Conservation (phyloP, 768 basidiomycete species). For the Hericium rajendrae region DNA sequence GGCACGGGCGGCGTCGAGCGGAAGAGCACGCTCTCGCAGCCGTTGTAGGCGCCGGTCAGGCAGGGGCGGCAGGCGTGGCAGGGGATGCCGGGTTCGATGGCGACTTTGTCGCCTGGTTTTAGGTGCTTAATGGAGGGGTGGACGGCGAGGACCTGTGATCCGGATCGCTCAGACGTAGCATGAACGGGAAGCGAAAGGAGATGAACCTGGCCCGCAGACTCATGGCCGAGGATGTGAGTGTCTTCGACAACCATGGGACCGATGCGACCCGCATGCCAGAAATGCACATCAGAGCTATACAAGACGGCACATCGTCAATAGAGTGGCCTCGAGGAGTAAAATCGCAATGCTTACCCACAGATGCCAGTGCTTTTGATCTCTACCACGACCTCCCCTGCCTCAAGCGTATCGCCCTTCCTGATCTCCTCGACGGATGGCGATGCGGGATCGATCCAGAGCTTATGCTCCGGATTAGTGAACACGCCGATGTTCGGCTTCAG, state of each 20-base stretch:
- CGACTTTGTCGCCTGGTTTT: constrained; percentile 49
- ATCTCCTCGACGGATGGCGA: constrained; percentile 13
- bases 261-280: constrained; percentile 62
- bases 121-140: constrained; percentile 5
- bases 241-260: constrained; percentile 65
- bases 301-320: neutral
- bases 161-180: neutral
- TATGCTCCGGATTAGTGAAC: constrained; percentile 13
- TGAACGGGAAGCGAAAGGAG: neutral
- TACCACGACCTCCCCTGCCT: constrained; percentile 49
- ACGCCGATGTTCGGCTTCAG: constrained; percentile 14
- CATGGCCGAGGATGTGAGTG: constrained; percentile 43
- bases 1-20: constrained; percentile 60
- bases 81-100: constrained; percentile 61
- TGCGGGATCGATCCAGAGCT: constrained; percentile 21
- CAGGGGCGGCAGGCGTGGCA: constrained; percentile 58
- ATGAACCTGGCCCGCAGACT: constrained; percentile 54
- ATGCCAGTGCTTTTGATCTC: constrained; percentile 63
- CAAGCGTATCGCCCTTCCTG: constrained; percentile 1
- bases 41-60: constrained; percentile 56
- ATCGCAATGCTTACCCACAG: constrained; percentile 40
- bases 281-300: constrained; percentile 59
- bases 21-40: constrained; percentile 45
- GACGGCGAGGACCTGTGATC: neutral
- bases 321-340: neutral